Evolutionary conservation across 2,329 filamentous ascomycete genomes (phyloP).

Genomic region (Chrysosporium queenslandicum): DNA sequence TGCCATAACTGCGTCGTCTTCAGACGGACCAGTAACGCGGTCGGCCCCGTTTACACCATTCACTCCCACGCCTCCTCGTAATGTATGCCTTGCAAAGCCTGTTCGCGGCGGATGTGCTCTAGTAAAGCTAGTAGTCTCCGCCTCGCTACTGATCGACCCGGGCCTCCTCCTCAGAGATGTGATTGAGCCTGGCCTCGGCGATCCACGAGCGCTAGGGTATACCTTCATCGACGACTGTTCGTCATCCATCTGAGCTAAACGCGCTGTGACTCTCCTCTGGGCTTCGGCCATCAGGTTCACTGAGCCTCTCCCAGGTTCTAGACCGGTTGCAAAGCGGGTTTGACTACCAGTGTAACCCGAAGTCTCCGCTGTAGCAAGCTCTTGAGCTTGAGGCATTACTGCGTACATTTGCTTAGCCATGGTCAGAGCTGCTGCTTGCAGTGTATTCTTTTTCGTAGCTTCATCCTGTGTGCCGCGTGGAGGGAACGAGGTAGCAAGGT

Average conservation of each 20-base stretch:
- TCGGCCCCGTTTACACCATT: background rate
- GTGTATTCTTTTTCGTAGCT: constrained; percentile 54
- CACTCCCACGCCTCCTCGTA: background rate
- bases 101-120: background rate
- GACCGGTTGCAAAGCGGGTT: constrained; percentile 9
- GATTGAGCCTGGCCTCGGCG: constrained; percentile 1
- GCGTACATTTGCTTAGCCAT: constrained; percentile 79
- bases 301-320: constrained; percentile 20
- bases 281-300: constrained; percentile 43
- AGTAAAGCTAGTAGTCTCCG: constrained; percentile 43
- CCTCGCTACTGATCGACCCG: constrained; percentile 29
- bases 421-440: constrained; percentile 68
- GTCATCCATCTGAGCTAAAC: constrained; percentile 64
- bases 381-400: constrained; percentile 50
- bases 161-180: background rate
- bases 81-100: background rate
- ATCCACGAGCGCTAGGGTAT: background rate
- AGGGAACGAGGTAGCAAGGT: constrained; percentile 66
- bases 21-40: background rate
- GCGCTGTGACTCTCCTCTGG: constrained; percentile 44
- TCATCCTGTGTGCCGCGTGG: constrained; percentile 62
- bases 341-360: constrained; percentile 15
- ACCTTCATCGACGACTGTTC: constrained; percentile 36
- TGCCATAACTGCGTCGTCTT: constrained; percentile 49
- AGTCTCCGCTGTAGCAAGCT: constrained; percentile 38